Base-by-base conservation (phyloP, 768 basidiomycete genomes). In the Lactarius akahatsu region DNA sequence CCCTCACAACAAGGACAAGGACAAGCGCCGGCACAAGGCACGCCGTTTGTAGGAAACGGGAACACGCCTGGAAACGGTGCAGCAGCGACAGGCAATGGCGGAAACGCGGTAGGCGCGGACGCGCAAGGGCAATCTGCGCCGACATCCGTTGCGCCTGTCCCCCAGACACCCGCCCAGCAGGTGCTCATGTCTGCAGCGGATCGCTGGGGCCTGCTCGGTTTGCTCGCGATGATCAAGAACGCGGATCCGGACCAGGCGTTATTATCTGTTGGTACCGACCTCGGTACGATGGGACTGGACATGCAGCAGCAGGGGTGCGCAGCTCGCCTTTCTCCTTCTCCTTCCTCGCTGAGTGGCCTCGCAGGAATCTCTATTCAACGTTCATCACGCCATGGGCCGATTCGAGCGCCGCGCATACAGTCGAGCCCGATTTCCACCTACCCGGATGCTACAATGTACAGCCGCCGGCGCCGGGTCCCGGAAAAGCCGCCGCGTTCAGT, bases 361-460 rank as follows among this genome's bases (percentile, higher is more conserved):
- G 16, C 41, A 90, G 91, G 74, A 89, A 90, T 72, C 79, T 95
- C 64, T 94, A 91, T 78, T 87, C 92, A 62, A 90, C 89, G 23
- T 95, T 97, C 79, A 91, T 95, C 73, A 95, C 95, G 67, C 95
- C 95, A 38, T 97, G 94, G 94, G 86, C 91, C 64, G 94, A 95
- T 75, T 87, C 92, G 71, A 88, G 88, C 69, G 87, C 88, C 45
- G 88, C 89, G 70, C 86, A 86, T 72, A 82, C 85, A 62, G 87
- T 96, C 66, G 94, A 97, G 77, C 94, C 95, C 13, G 90, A 94
- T 73, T 96, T 88, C 73, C 88, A 91, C 71, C 83, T 94, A 45
- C 95, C 95, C 52, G 80, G 85, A 26, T 96, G 94, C 78, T 97
- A 97, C 67, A 94, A 88, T 75, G 94, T 96, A 56, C 89, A 91